Evolutionary conservation across 2,329 filamentous ascomycete species (phyloP).

Genomic region (Neodidymelliopsis sp.): DNA sequence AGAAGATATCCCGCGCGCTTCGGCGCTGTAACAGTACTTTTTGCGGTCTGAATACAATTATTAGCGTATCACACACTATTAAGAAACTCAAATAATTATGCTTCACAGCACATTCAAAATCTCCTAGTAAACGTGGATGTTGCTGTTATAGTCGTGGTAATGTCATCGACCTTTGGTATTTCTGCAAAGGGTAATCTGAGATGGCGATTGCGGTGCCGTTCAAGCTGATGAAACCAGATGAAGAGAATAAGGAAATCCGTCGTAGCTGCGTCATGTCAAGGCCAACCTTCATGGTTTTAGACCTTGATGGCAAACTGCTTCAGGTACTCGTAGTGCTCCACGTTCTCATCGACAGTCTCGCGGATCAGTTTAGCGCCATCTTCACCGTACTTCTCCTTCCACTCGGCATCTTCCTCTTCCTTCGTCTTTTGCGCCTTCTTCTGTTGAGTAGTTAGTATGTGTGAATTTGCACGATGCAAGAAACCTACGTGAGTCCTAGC

Average conservation of each 20-base stretch:
- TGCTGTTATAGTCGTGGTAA: background rate
- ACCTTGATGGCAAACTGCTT: constrained; percentile 75
- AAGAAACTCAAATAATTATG: no score
- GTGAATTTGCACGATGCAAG: background rate
- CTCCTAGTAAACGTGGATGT: background rate
- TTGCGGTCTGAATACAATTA: constrained; percentile 5
- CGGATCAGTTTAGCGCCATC: constrained; percentile 75
- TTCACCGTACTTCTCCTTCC: constrained; percentile 76
- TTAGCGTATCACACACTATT: background rate
- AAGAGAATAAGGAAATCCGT: background rate
- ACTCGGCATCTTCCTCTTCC: constrained; percentile 74
- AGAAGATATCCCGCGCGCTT: constrained; percentile 18
- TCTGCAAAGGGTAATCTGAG: background rate
- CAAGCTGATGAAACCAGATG: no score
- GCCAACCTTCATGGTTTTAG: constrained; percentile 26
- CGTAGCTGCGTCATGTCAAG: background rate
- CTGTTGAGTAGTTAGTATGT: constrained; percentile 37
- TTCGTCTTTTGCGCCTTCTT: constrained; percentile 69
- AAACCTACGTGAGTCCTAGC: constrained; percentile 67
- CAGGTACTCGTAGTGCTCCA: constrained; percentile 80
- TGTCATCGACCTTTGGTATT: background rate
- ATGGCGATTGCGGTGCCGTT: background rate
- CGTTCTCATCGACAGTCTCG: constrained; percentile 73
- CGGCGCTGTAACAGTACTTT: constrained; percentile 14
- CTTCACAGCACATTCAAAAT: background rate